Evolutionary conservation across 768 basidiomycete species (phyloP).

Genomic region (Psilocybe sp.): DNA sequence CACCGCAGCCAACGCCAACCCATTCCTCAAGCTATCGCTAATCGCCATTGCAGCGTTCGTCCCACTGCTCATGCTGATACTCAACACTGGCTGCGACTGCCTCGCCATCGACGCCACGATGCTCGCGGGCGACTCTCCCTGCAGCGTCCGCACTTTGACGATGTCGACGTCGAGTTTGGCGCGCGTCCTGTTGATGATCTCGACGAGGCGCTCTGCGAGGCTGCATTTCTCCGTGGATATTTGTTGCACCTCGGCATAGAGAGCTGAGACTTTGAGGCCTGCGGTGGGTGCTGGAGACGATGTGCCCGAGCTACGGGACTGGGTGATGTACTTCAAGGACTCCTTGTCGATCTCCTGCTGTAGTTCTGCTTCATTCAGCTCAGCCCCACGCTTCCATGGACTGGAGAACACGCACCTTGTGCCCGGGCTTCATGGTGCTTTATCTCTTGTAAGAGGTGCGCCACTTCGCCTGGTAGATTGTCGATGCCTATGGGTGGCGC

Average conservation of each 20-base stretch:
- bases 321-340: conserved; percentile 47
- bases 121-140: conserved; percentile 40
- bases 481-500: conserved; percentile 38
- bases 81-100: conserved; percentile 11
- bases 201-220: conserved; percentile 46
- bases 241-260: conserved; percentile 43
- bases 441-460: conserved; percentile 51
- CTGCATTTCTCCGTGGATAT: conserved; percentile 44
- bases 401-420: conserved; percentile 31
- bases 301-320: conserved; percentile 32
- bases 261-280: conserved; percentile 40
- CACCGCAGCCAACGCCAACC: conserved; percentile 31
- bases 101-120: conserved; percentile 13
- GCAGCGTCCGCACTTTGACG: conserved; percentile 40
- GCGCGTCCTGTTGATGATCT: conserved; percentile 45
- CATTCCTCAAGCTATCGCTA: conserved; percentile 41
- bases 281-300: conserved; percentile 34
- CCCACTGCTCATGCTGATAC: conserved; percentile 18
- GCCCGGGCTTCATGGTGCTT: conserved; percentile 40
- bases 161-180: conserved; percentile 51
- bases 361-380: conserved; percentile 30
- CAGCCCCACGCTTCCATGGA: neutral
- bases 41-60: conserved; percentile 36
- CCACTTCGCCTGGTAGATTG: conserved; percentile 52
- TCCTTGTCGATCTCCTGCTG: conserved; percentile 51